Evolutionary conservation across 352 stramenopile genomes (phyloP), one percentile per base, ranked within the genome.

Genomic region (Phytophthora lateralis): DNA sequence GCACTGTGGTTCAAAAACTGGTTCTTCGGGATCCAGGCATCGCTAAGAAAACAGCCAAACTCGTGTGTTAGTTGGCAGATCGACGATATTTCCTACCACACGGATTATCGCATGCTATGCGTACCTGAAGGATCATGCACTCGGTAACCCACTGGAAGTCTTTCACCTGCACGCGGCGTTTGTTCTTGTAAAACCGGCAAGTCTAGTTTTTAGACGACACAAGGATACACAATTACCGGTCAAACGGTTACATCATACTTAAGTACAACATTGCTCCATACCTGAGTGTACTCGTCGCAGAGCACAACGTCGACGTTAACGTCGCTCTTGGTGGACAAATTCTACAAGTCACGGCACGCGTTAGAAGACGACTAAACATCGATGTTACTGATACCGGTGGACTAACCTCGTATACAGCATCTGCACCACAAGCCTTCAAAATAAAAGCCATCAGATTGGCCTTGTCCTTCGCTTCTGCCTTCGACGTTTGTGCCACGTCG

Each of bases 131-230:
- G 53, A 94, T 82, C 50, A 94, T 78, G 55, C 85, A 94, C 53
- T 94, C 85, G 3, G 81, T 90, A 12, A 91, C 78, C 85, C 85
- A 94, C 29, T 82, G 70, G 24, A 90, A 91, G n/a, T 72, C 80
- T 55, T 88, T 89, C 26, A 90, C 63, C 0, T 66, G 62, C 7
- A 82, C 42, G 4, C 63, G 46, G 29, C 75, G 69, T 9, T 66
- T 83, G 47, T 50, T 66, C 21, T 68, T 68, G 53, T 84, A 85
- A 17, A 79, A 79, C 26, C 81, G 69, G 43, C 81, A 91, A 14
- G 69, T 74, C 84, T 93, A 42, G 0, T 12, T 32, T n/a, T 37
- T 30, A 50, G 1, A 27, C 3, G 7, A 42, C 14, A 24, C 7
- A 29, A 29, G 41, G 8, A 32, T 11, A 32, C 8, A 32, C 27